phyloP scores from a whole-genome alignment of 352 stramenopile genomes.

The Pilasporangium apinafurcum region DNA sequence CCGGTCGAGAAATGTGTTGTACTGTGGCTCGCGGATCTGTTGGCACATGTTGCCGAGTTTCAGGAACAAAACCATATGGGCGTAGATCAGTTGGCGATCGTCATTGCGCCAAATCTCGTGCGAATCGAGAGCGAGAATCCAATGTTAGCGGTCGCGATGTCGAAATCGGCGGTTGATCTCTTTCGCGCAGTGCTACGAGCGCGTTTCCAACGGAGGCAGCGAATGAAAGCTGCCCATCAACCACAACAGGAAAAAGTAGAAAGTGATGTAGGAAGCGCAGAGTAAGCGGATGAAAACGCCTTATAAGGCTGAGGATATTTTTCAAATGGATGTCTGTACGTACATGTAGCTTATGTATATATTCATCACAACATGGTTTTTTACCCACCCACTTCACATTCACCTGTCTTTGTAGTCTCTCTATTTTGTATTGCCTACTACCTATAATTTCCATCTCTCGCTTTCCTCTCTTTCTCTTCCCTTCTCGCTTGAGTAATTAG shows the following conservation, averaged over 20 bases:
- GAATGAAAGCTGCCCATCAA: not conserved
- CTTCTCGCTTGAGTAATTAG: slow-evolving; percentile 14
- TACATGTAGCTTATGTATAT: not conserved
- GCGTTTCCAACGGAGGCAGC: slow-evolving; percentile 17
- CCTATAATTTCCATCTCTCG: too few species aligned
- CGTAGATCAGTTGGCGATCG: slow-evolving; percentile 86
- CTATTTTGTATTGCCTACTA: too few species aligned
- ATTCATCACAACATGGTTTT: not conserved
- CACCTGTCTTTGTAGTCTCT: too few species aligned
- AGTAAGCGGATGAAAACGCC: not conserved
- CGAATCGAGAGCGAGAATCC: slow-evolving; percentile 80
- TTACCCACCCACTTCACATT: too few species aligned
- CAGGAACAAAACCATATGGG: slow-evolving; percentile 84
- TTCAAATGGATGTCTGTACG: not conserved
- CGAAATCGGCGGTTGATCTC: slow-evolving; percentile 80
- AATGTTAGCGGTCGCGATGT: slow-evolving; percentile 80
- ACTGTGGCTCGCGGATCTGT: slow-evolving; percentile 80
- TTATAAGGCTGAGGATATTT: not conserved
- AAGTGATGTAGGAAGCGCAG: not conserved
- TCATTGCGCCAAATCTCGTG: slow-evolving; percentile 87
- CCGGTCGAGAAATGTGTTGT: slow-evolving; percentile 53
- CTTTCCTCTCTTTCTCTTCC: not conserved
- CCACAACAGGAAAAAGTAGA: slow-evolving; percentile 1
- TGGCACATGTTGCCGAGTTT: slow-evolving; percentile 63
- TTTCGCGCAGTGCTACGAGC: slow-evolving; percentile 48